Evolutionary conservation across 345 rosid genomes (phyloP).

Genomic region (Linum usitatissimum): DNA sequence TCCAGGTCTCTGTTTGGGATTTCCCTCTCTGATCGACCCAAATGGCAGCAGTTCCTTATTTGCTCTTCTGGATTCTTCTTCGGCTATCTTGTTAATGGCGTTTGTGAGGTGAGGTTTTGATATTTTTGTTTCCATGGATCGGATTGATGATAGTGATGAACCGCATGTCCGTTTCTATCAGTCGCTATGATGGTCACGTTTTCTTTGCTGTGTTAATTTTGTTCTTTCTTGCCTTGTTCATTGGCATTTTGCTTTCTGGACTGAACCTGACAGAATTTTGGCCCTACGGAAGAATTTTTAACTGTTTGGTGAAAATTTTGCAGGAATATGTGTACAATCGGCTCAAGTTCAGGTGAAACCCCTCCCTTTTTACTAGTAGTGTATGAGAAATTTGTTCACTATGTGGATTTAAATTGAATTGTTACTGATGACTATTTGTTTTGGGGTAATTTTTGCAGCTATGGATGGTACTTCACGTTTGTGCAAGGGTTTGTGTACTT

Average conservation of each 20-base stretch:
- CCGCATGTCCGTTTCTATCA: background rate
- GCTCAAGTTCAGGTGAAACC: slow-evolving; percentile 67
- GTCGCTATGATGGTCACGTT: background rate
- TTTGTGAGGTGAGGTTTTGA: slow-evolving; percentile 57
- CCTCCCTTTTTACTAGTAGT: background rate
- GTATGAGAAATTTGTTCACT: too few species aligned
- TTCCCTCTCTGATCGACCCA: slow-evolving; percentile 53
- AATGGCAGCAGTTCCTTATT: slow-evolving; percentile 76
- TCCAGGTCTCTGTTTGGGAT: slow-evolving; percentile 56
- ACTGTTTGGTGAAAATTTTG: slow-evolving; percentile 11
- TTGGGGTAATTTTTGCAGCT: too few species aligned
- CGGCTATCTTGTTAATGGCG: slow-evolving; percentile 86
- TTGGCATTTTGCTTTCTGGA: slow-evolving; percentile 1
- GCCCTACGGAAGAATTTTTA: background rate
- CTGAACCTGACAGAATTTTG: background rate
- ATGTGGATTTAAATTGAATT: background rate
- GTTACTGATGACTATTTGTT: background rate
- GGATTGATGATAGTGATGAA: background rate
- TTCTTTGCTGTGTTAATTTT: background rate
- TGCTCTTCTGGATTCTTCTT: slow-evolving; percentile 95
- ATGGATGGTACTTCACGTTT: slow-evolving; percentile 98
- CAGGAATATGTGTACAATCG: slow-evolving; percentile 94
- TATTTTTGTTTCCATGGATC: slow-evolving; percentile 1
- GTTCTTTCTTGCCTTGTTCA: slow-evolving; percentile 9
- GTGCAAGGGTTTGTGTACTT: slow-evolving; percentile 96